A percentile compares a stretch with the other conserved stretches of the same genome.
phyloP scores from a whole-genome alignment of 441 rosid species.

The Erodium trifolium region DNA sequence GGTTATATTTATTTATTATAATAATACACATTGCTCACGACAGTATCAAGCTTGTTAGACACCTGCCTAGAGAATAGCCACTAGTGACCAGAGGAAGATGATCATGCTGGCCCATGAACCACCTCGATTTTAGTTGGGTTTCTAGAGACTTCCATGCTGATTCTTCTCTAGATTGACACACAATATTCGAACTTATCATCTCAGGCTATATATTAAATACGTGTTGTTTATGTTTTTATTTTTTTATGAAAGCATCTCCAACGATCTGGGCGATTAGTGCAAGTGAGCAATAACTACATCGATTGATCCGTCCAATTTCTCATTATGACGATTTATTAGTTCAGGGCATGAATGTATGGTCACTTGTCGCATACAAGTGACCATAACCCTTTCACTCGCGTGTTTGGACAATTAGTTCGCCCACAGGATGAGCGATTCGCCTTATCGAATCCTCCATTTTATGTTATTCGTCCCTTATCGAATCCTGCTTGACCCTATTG shows the following conservation, averaged over 20 bases:
- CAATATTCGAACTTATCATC: not conserved
- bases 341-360: too few relatives aligned
- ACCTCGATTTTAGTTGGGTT: not conserved
- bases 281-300: too few relatives aligned
- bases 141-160: slow-evolving; percentile 4
- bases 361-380: too few relatives aligned
- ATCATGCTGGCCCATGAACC: not conserved
- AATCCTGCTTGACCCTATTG: too few relatives aligned
- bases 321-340: too few relatives aligned
- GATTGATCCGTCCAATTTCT: too few relatives aligned
- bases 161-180: not conserved
- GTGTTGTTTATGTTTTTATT: not conserved
- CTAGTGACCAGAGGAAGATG: not conserved
- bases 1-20: not conserved
- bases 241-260: not conserved
- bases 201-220: not conserved
- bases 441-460: too few relatives aligned
- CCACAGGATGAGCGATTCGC: too few relatives aligned
- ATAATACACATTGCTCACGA: slow-evolving; percentile 4
- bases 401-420: too few relatives aligned
- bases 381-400: too few relatives aligned
- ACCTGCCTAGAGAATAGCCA: slow-evolving; percentile 4
- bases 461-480: too few relatives aligned
- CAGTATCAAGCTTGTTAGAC: slow-evolving; percentile 3
- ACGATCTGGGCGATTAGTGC: too few relatives aligned